These are phyloP conservation scores for Chamaenerion angustifolium DNA, from an alignment of 345 rosid genomes.

Conservation along the genomic window DNA sequence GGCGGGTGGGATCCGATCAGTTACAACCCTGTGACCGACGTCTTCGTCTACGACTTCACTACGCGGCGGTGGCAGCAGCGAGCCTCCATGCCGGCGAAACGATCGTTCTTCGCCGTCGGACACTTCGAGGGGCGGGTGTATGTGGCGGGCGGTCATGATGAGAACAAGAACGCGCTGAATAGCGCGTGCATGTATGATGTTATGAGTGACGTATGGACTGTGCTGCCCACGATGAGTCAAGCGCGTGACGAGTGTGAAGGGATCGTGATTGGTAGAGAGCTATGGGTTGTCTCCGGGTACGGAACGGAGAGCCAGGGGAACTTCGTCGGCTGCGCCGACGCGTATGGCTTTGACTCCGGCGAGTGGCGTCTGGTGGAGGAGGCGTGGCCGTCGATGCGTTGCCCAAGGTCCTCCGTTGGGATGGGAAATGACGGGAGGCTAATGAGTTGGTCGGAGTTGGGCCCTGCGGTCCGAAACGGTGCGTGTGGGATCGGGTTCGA, in stretches of 20 bases:
- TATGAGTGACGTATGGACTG: constrained; percentile 21
- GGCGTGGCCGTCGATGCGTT: constrained; percentile 18
- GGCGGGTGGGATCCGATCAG: constrained; percentile 45
- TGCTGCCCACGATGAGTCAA: constrained; percentile 23
- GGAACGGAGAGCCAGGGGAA: constrained; percentile 27
- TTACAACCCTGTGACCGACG: constrained; percentile 22
- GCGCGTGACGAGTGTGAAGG: constrained; percentile 43
- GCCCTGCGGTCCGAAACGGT: constrained; percentile 11
- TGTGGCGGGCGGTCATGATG: constrained; percentile 36
- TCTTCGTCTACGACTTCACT: constrained; percentile 32
- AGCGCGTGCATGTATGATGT: constrained; percentile 27
- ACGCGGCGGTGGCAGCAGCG: constrained; percentile 25
- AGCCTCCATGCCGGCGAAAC: constrained; percentile 25
- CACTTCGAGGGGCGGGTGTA: constrained; percentile 11
- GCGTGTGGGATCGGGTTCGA: constrained; percentile 13
- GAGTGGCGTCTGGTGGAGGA: constrained; percentile 24
- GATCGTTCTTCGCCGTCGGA: constrained; percentile 33
- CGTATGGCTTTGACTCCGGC: constrained; percentile 10
- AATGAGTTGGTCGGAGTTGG: constrained; percentile 9
- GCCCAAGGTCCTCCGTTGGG: constrained; percentile 22
- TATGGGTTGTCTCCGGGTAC: constrained; percentile 41
- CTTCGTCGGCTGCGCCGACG: constrained; percentile 27
- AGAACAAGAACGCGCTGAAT: constrained; percentile 27
- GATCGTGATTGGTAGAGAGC: constrained; percentile 21
- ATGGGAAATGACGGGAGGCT: constrained; percentile 4